phyloP scores from a whole-genome alignment of 495 filamentous ascomycete genomes.

The Penicillium pulvis region DNA sequence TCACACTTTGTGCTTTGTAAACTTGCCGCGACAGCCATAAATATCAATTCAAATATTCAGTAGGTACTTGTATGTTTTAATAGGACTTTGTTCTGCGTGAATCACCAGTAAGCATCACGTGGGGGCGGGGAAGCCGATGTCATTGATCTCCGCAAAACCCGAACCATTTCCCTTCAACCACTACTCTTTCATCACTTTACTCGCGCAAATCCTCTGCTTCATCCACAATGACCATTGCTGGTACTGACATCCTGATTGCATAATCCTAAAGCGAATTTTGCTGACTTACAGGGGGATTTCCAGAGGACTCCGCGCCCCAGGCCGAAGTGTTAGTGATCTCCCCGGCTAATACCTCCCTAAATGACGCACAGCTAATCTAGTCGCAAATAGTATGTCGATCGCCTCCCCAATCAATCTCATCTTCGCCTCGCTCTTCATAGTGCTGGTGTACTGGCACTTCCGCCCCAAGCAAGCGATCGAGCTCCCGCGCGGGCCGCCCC shows the following conservation, averaged over 20 bases:
- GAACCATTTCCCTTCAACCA: not conserved
- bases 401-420: slow-evolving; percentile 79
- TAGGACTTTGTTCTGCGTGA: not conserved
- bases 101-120: slow-evolving; percentile 14
- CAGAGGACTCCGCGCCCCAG: slow-evolving; percentile 22
- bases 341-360: not conserved
- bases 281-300: not conserved
- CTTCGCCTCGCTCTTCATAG: slow-evolving; percentile 67
- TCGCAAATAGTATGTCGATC: slow-evolving; percentile 54
- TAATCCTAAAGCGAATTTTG: not conserved
- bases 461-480: slow-evolving; percentile 59
- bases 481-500: slow-evolving; percentile 69
- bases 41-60: not conserved
- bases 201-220: not conserved
- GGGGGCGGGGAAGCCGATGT: slow-evolving; percentile 19
- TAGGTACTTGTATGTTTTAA: not conserved
- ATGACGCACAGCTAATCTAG: slow-evolving; percentile 6
- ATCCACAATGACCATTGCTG: not conserved
- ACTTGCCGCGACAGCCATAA: not conserved
- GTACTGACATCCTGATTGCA: not conserved
- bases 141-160: slow-evolving; percentile 23
- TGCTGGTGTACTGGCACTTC: slow-evolving; percentile 69
- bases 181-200: slow-evolving; percentile 2
- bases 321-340: slow-evolving; percentile 26
- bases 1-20: not conserved